phyloP scores from a whole-genome alignment of 768 basidiomycete genomes.

The Mycena sanguinolenta region DNA sequence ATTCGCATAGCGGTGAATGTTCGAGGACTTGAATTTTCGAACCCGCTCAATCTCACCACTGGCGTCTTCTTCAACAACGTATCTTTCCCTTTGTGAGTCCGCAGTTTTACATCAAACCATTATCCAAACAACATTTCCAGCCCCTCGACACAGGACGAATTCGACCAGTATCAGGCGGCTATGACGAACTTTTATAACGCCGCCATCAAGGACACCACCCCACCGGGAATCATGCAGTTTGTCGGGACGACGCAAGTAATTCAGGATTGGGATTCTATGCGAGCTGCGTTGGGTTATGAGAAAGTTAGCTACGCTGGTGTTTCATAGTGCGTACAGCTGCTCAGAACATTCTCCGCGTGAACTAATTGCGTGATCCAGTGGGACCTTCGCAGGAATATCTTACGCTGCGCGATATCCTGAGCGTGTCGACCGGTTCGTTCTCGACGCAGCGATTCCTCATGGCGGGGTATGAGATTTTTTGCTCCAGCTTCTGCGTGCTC shows the following conservation, averaged over 20 bases:
- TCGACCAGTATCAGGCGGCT: conserved; percentile 26
- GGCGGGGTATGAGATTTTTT: not conserved
- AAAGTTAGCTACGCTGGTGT: conserved; percentile 22
- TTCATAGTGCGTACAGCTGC: conserved; percentile 32
- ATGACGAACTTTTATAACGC: conserved; percentile 22
- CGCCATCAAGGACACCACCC: conserved; percentile 27
- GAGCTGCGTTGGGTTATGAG: conserved; percentile 34
- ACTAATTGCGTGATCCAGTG: not conserved
- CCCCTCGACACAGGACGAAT: conserved; percentile 26
- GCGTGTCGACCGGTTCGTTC: conserved; percentile 23
- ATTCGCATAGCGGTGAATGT: conserved; percentile 25
- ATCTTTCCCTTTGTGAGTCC: conserved; percentile 8
- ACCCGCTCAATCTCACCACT: conserved; percentile 31
- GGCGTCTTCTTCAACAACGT: conserved; percentile 22
- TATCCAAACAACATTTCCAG: not conserved
- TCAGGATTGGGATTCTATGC: conserved; percentile 36
- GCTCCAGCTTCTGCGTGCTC: not conserved
- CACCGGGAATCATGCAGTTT: conserved; percentile 31
- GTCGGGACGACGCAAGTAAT: conserved; percentile 35
- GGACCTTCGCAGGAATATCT: conserved; percentile 2
- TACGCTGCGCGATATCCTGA: conserved; percentile 27
- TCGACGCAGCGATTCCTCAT: conserved; percentile 27
- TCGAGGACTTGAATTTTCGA: conserved; percentile 35
- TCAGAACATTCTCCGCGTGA: too few relatives aligned
- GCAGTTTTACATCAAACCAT: not conserved